Evolutionary conservation across 1,284 basidiomycete genomes (phyloP).

Genomic region (Bondarzewia mesenterica): DNA sequence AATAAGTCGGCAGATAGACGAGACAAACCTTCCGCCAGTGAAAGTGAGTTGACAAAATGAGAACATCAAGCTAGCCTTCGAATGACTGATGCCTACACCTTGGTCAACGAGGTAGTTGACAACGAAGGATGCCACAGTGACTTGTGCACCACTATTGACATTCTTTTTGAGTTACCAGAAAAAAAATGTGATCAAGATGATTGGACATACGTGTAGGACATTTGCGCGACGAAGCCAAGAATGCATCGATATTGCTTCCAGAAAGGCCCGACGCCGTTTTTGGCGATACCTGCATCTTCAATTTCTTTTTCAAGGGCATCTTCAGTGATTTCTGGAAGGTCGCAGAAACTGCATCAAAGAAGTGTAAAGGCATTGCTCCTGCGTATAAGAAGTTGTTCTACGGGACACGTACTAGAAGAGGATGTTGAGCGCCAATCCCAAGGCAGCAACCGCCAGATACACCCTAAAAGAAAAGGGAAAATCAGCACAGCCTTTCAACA

Average conservation of each 20-base stretch:
- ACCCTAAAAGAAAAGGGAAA: constrained; percentile 36
- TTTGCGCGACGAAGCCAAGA: constrained; percentile 69
- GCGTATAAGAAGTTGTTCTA: background rate
- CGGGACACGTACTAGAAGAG: constrained; percentile 48
- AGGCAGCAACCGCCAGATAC: constrained; percentile 69
- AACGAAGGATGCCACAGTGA: constrained; percentile 65
- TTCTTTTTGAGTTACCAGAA: background rate
- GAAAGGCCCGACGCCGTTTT: constrained; percentile 45
- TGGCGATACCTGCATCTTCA: constrained; percentile 31
- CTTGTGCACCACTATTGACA: constrained; percentile 58
- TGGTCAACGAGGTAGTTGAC: constrained; percentile 64
- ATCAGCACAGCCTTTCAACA: background rate
- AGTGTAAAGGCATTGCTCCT: too few relatives aligned
- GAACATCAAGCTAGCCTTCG: constrained; percentile 54
- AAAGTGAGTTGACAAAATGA: constrained; percentile 72
- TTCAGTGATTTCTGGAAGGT: constrained; percentile 71
- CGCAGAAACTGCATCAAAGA: constrained; percentile 67
- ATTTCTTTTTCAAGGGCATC: constrained; percentile 50
- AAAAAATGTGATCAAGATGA: background rate
- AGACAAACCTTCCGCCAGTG: constrained; percentile 50
- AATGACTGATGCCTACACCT: constrained; percentile 45
- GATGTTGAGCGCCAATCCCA: constrained; percentile 55
- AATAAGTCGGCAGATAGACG: background rate
- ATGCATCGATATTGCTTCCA: constrained; percentile 67
- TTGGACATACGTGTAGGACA: constrained; percentile 48